Conservation (phyloP, 768 basidiomycete species). For the Amanita phalloides region DNA sequence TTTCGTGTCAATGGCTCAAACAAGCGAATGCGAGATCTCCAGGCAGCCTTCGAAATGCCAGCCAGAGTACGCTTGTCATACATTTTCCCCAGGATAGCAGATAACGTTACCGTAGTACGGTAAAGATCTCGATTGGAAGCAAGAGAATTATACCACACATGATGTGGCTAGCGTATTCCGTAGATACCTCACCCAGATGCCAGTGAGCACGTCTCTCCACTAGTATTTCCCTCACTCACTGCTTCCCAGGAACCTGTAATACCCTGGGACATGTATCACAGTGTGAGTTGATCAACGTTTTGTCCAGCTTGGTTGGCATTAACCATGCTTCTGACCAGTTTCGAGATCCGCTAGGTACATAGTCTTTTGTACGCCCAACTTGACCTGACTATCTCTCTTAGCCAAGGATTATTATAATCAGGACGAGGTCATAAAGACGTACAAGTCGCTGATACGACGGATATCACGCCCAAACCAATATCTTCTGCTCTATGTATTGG, state of each 20-base stretch:
- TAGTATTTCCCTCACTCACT: slow-evolving; percentile 2
- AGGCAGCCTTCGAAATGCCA: slow-evolving; percentile 80
- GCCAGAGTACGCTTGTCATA: slow-evolving; percentile 50
- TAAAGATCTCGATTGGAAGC: slow-evolving; percentile 86
- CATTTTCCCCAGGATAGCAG: slow-evolving; percentile 4
- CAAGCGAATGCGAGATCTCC: slow-evolving; percentile 93
- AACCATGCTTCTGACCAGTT: slow-evolving; percentile 35
- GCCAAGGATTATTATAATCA: slow-evolving; percentile 60
- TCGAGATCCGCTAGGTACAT: slow-evolving; percentile 60
- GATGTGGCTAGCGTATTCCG: slow-evolving; percentile 96
- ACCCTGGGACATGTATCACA: slow-evolving; percentile 81
- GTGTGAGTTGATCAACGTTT: slow-evolving; percentile 39
- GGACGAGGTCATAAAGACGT: slow-evolving; percentile 65
- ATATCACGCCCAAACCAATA: slow-evolving; percentile 90
- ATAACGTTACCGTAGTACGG: slow-evolving; percentile 54
- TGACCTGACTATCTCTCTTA: slow-evolving; percentile 17
- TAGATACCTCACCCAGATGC: slow-evolving; percentile 93
- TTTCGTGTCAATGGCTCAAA: slow-evolving; percentile 95
- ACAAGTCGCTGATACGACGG: slow-evolving; percentile 73
- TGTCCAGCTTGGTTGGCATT: slow-evolving; percentile 6
- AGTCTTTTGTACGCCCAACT: slow-evolving; percentile 3
- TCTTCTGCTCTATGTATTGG: slow-evolving; percentile 93
- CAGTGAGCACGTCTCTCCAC: slow-evolving; percentile 39
- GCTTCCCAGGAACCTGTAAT: slow-evolving; percentile 82
- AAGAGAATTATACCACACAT: slow-evolving; percentile 81